Evolutionary conservation across 257 asterid species (phyloP).

Genomic region (Cordia subcordata): DNA sequence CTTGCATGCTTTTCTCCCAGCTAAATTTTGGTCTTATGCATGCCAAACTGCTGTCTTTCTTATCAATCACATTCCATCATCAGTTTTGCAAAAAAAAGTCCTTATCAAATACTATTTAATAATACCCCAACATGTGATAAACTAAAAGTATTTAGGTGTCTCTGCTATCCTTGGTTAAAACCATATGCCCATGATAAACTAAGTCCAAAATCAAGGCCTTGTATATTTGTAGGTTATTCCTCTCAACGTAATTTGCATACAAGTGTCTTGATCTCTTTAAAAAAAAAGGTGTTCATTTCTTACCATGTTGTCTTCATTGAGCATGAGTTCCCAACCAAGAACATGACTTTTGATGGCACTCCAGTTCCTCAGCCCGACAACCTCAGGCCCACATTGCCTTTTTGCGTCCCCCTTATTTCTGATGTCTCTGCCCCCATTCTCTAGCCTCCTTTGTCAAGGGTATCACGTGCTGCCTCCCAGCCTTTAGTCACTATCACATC

Average conservation of each 20-base stretch:
- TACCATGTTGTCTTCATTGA: neutral
- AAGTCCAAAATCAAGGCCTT: neutral
- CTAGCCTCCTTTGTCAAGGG: too few species aligned
- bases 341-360: neutral
- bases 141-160: conserved; percentile 3
- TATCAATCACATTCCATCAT: neutral
- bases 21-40: neutral
- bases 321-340: neutral
- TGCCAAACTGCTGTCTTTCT: neutral
- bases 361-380: too few species aligned
- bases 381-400: too few species aligned
- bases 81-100: neutral
- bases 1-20: neutral
- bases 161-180: conserved; percentile 4
- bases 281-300: neutral
- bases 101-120: neutral
- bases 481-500: too few species aligned
- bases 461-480: too few species aligned
- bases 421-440: too few species aligned
- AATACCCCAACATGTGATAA: neutral
- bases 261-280: neutral
- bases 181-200: conserved; percentile 3
- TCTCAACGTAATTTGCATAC: neutral
- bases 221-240: conserved; percentile 6
- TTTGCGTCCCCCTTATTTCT: too few species aligned